Evolutionary conservation across 257 asterid species (phyloP).

Genomic region (Petunia secreta): DNA sequence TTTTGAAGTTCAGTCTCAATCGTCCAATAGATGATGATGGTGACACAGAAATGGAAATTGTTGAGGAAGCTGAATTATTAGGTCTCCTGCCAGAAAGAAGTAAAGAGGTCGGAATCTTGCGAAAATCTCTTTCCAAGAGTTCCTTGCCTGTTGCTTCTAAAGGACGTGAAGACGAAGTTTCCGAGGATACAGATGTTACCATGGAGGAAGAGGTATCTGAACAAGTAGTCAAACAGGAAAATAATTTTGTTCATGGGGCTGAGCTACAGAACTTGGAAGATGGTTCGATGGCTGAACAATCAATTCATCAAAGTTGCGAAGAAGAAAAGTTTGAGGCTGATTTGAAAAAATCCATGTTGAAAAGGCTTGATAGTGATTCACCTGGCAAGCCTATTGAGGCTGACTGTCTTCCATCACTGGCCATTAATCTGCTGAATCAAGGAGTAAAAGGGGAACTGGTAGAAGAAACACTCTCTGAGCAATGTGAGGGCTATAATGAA

Average conservation of each 20-base stretch:
- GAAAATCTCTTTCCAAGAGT: conserved; percentile 5
- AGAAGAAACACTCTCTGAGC: conserved; percentile 36
- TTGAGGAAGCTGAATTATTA: conserved; percentile 46
- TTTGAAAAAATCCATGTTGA: conserved; percentile 22
- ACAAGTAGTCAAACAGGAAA: conserved; percentile 44
- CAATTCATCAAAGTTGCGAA: conserved; percentile 12
- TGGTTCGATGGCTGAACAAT: conserved; percentile 20
- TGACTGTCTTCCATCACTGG: conserved; percentile 32
- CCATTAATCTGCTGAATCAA: conserved; percentile 29
- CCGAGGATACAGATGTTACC: conserved; percentile 63
- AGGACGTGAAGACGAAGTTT: conserved; percentile 38
- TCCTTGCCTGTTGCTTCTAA: conserved; percentile 31
- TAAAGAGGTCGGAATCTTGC: conserved; percentile 29
- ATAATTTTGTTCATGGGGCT: conserved; percentile 22
- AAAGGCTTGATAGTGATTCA: conserved; percentile 32
- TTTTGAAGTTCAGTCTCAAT: conserved; percentile 87
- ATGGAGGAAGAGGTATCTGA: conserved; percentile 66
- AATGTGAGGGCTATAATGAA: conserved; percentile 35
- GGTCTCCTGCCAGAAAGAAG: conserved; percentile 26
- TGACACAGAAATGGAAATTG: conserved; percentile 97
- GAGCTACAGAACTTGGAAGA: conserved; percentile 21
- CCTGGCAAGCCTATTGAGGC: conserved; percentile 30
- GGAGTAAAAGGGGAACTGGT: conserved; percentile 31
- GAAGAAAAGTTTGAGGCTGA: conserved; percentile 22
- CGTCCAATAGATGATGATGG: conserved; percentile 84